Base-by-base conservation (phyloP, 176 grass and related monocot genomes). In the Oryza nivara region DNA sequence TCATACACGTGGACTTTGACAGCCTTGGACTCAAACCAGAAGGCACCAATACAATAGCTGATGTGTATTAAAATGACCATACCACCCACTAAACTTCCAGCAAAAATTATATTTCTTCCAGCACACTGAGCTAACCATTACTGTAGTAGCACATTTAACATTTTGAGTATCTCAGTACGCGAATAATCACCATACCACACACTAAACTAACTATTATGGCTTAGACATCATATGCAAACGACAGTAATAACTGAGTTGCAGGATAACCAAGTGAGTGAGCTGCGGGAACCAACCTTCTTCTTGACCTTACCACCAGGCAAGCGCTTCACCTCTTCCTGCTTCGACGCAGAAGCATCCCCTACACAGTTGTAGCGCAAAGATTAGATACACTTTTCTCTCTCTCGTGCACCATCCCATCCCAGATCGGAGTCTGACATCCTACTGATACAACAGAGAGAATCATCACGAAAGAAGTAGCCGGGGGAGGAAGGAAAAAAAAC, bases 261-360 rank as follows among this genome's bases (percentile, higher is more conserved):
- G 19, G 56, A 60, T 28, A 63, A 64, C 25, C 7, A 64, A 52
- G 23, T 76, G 41, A 52, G 23, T 72, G 41, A 28, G 73, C 25
- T 67, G 4, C 20, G 2, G 6, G 19, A 74, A 89, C 77, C 52
- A 52, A 99, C 97, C 90, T 99, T 99, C 71, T 96, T 99, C 93
- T 96, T 99, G 75, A 94, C 68, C 87, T 99, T 99, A 65, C 97
- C 97, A 83, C 97, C 97, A 67, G 93, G 93, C 83, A 99, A 88
- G 72, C 97, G 97, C 73, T 96, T 99, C 47, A 92, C 88, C 72
- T 99, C 93, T 61, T 92, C 90, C 43, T 74, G 86, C 86, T 98
- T 98, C 10, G 93, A 92, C 47, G 81, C 78, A 2, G 93, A 96
- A 63, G 93, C 80, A 88, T 80, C 79, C 70, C 97, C 97, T 96